Percentiles rank a stretch among this genome's conserved stretches.
Conservation (phyloP, 129 eudicot genomes). For the Oenanthe sinensis region DNA sequence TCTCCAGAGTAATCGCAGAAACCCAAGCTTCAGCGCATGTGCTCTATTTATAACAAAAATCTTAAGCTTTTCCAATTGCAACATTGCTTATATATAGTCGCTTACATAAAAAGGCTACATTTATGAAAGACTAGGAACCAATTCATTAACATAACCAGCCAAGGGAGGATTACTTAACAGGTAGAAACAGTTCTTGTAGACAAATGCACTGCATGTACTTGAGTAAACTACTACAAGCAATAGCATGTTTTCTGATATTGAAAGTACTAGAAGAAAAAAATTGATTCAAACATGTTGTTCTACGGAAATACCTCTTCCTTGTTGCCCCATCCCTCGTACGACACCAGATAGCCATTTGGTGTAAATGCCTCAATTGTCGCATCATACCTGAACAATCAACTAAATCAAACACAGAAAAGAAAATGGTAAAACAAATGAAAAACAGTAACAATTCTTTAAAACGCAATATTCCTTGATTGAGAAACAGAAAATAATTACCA, state of each 20-base stretch:
- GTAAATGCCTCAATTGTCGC: conserved; percentile 73
- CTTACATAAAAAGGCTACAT: background rate
- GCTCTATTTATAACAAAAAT: background rate
- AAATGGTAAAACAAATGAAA: conserved; percentile 24
- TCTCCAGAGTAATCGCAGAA: background rate
- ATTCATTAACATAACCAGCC: background rate
- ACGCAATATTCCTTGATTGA: conserved; percentile 8
- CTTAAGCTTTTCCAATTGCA: background rate
- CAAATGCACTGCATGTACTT: background rate
- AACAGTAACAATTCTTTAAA: background rate
- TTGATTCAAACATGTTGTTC: background rate
- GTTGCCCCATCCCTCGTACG: conserved; percentile 90
- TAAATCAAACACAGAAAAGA: conserved; percentile 53
- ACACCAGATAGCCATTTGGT: conserved; percentile 73
- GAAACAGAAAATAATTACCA: conserved; percentile 40
- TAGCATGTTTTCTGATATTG: background rate
- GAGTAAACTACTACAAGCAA: background rate
- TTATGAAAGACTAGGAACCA: background rate
- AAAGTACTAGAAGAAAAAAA: background rate
- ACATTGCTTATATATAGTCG: background rate
- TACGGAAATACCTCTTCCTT: conserved; percentile 70
- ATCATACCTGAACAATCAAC: conserved; percentile 86
- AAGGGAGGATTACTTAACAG: background rate
- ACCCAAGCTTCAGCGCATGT: background rate
- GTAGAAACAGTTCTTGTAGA: background rate